Evolutionary conservation across 2,329 filamentous ascomycete genomes (phyloP).

Genomic region (Fusarium mundagurra): DNA sequence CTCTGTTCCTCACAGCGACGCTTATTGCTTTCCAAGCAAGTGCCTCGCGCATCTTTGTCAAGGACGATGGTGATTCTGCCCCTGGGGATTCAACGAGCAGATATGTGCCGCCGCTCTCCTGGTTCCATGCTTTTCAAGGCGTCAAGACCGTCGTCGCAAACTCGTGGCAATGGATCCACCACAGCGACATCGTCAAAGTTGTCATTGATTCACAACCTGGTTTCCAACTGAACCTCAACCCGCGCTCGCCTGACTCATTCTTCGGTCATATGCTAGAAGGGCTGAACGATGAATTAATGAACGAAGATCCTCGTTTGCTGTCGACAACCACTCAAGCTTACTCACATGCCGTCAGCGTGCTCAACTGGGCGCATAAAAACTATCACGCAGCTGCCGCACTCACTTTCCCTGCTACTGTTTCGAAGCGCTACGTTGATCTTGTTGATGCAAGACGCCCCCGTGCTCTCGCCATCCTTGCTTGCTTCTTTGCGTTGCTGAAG

Average conservation of each 20-base stretch:
- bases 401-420: constrained; percentile 72
- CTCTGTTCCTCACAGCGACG: constrained; percentile 69
- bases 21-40: constrained; percentile 75
- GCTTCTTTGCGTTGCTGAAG: constrained; percentile 73
- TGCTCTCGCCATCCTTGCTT: constrained; percentile 70
- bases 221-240: constrained; percentile 67
- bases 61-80: constrained; percentile 59
- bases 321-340: constrained; percentile 61
- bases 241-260: constrained; percentile 61
- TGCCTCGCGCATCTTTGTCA: constrained; percentile 69
- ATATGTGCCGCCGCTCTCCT: constrained; percentile 69
- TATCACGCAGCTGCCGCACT: constrained; percentile 67
- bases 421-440: constrained; percentile 67
- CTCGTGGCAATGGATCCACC: constrained; percentile 71
- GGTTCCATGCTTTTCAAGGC: constrained; percentile 75
- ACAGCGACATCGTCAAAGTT: constrained; percentile 65
- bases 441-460: constrained; percentile 68
- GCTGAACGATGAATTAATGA: constrained; percentile 64
- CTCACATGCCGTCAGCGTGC: constrained; percentile 70
- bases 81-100: constrained; percentile 51
- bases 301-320: constrained; percentile 46
- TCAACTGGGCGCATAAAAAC: constrained; percentile 73
- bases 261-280: constrained; percentile 69
- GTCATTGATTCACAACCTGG: constrained; percentile 73
- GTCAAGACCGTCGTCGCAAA: constrained; percentile 72